Percentiles rank a stretch among this genome's conserved stretches.
Conservation (phyloP, 2,329 filamentous ascomycete genomes). For the Colletotrichum chlorophyti region DNA sequence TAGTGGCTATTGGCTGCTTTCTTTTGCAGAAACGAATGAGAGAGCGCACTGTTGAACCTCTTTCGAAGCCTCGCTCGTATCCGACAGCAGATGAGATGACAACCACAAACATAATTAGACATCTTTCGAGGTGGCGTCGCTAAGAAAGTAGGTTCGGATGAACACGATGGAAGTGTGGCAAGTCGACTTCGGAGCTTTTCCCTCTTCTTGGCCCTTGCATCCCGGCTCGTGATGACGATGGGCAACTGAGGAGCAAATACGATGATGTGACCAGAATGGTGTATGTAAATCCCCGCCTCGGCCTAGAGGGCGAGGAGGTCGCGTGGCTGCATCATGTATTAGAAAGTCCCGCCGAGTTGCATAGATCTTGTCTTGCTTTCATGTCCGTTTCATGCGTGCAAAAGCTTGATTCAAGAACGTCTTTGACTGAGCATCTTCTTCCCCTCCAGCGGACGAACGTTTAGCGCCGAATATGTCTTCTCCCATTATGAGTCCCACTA, state of each 20-base stretch:
- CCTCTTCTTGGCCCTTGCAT: background rate
- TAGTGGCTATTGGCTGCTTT: background rate
- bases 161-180: constrained; percentile 3
- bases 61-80: constrained; percentile 10
- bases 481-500: constrained; percentile 16
- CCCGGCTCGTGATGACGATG: constrained; percentile 18
- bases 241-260: background rate
- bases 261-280: background rate
- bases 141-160: background rate
- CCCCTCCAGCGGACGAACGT: background rate
- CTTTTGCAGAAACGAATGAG: background rate
- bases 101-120: background rate
- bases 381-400: background rate
- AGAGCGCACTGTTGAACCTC: background rate
- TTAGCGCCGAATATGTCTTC: constrained; percentile 13
- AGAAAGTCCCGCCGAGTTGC: constrained; percentile 4
- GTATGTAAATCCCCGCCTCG: constrained; percentile 7
- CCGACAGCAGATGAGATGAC: background rate
- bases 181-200: constrained; percentile 7
- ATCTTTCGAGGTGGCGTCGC: background rate
- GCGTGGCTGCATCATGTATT: constrained; percentile 7
- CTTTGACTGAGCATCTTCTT: background rate
- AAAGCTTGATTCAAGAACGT: constrained; percentile 10
- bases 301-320: background rate
- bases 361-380: background rate